Evolutionary conservation across 1,284 basidiomycete species (phyloP).

Genomic region (Rhodotorula sp.): DNA sequence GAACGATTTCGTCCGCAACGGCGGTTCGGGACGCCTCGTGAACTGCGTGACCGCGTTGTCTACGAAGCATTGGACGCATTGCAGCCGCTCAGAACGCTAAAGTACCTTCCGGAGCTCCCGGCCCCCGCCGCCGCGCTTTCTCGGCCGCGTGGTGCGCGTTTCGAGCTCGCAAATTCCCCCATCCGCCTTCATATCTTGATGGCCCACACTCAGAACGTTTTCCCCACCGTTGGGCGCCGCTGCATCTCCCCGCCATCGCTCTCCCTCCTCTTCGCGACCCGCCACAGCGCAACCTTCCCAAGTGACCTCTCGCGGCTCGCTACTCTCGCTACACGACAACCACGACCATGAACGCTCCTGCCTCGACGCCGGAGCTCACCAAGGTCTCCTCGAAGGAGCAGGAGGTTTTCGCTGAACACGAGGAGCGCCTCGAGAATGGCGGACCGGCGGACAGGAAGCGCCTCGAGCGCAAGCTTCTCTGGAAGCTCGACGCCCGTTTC

Average conservation of each 20-base stretch:
- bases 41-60: too few species aligned
- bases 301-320: too few species aligned
- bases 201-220: background rate
- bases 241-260: conserved; percentile 1
- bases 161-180: too few species aligned
- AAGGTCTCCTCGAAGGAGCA: conserved; percentile 13
- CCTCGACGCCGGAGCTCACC: conserved; percentile 5
- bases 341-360: background rate
- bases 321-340: background rate
- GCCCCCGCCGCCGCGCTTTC: too few species aligned
- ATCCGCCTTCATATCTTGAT: too few species aligned
- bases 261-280: background rate
- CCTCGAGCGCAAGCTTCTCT: conserved; percentile 48
- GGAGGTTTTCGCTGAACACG: conserved; percentile 22
- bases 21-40: too few species aligned
- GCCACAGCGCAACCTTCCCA: background rate
- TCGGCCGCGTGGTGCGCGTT: too few species aligned
- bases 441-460: conserved; percentile 14
- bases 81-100: too few species aligned
- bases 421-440: background rate
- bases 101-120: too few species aligned
- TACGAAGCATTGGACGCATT: too few species aligned
- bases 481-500: conserved; percentile 49
- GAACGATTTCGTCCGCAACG: too few species aligned
- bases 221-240: background rate